Base-by-base conservation (phyloP, 2,329 filamentous ascomycete genomes). In the Cytospora piceicola region DNA sequence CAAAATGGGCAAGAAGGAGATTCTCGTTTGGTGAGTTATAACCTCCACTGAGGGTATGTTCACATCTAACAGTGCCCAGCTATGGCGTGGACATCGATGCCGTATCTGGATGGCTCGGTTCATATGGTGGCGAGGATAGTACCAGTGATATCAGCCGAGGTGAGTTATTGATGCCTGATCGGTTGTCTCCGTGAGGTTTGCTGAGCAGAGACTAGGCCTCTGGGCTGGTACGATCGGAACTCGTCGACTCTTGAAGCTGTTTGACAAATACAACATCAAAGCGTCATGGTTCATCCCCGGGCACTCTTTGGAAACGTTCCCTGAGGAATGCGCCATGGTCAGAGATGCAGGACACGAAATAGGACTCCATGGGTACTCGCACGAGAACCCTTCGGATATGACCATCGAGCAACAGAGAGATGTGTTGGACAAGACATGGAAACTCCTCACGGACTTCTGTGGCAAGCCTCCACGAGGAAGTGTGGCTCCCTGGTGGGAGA, bases 401-500 rank as follows among this genome's bases (percentile, higher is more conserved):
- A 90, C 83, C 0, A 74, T 90, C 1, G 90, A 93, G 73, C 91
- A 94, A 77, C 90, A 94, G 75, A 84, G 83, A 17, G 89, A 91
- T 65, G 88, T 94, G 20, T 82, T 94, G 7, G 88, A 90, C 71
- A 91, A 91, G 76, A 92, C 89, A 22, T 92, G 88, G 73, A 83
- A 84, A 27, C 82, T 93, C 75, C 82, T 93, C 39, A 91, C 87
- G 0, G 86, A 89, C 0, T 90, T 94, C 71, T 85, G 84, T 51
- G 88, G 90, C 7, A 92, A 91, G 76, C 88, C 88, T 0, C 91
- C 91, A 0, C 80, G 89, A 0, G 90, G 91, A 0, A 88, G 84
- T 49, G 90, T 93, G 0, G 90, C 90, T 0, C 91, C 91, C 0
- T 93, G 78, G 80, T 93, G 89, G 90, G 90, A 93, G 73, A 88